These are phyloP conservation scores for Dendrobium officinale DNA, from an alignment of 106 monocot species.

Conservation along the genomic window DNA sequence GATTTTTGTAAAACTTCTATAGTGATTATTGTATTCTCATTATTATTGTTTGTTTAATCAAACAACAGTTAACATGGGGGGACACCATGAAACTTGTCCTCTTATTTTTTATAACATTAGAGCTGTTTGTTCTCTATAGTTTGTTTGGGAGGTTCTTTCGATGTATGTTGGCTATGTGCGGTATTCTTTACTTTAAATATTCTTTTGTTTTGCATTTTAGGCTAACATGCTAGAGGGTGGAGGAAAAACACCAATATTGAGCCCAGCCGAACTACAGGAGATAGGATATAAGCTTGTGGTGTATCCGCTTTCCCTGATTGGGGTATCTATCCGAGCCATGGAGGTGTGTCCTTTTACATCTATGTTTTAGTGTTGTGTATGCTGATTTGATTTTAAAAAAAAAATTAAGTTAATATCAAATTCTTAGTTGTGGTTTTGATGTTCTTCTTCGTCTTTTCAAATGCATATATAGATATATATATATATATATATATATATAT, in stretches of 20 bases:
- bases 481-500: not conserved
- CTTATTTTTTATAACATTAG: not conserved
- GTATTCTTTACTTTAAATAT: not conserved
- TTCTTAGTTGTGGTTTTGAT: not conserved
- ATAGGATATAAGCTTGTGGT: slow-evolving; percentile 74
- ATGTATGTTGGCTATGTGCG: not conserved
- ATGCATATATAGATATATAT: not conserved
- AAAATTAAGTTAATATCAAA: not conserved
- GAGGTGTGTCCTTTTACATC: slow-evolving; percentile 43
- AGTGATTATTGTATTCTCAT: not conserved
- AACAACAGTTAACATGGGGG: not conserved
- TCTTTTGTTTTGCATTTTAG: slow-evolving; percentile 26
- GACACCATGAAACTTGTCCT: not conserved
- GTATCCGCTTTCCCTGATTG: slow-evolving; percentile 90
- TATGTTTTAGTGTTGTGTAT: not conserved
- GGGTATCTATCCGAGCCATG: slow-evolving; percentile 96
- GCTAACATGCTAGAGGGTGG: slow-evolving; percentile 99
- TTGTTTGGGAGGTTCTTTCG: not conserved
- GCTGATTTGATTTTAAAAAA: not conserved
- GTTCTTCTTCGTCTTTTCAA: not conserved
- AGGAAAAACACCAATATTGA: slow-evolving; percentile 91
- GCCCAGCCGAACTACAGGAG: slow-evolving; percentile 80
- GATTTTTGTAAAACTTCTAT: not conserved
- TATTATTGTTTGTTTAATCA: not conserved
- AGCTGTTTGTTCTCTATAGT: not conserved